Evolutionary conservation across 2,329 filamentous ascomycete species (phyloP).

Genomic region (Pyrenochaeta sp.): DNA sequence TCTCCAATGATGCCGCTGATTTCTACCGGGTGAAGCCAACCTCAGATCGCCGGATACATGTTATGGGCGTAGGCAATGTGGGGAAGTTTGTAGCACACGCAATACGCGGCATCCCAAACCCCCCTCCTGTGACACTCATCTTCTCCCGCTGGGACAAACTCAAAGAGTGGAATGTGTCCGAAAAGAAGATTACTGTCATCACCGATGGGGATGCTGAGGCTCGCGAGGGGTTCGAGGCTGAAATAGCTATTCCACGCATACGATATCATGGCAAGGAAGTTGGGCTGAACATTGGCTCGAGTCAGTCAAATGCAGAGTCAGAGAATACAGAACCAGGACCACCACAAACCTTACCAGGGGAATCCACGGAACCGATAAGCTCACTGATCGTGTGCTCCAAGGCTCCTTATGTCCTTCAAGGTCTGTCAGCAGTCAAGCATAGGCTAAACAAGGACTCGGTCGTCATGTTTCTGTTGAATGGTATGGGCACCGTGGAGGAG

Average conservation of each 20-base stretch:
- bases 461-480: constrained; percentile 79
- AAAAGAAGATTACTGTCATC: constrained; percentile 55
- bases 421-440: constrained; percentile 70
- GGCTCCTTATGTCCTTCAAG: constrained; percentile 70
- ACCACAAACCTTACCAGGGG: constrained; percentile 22
- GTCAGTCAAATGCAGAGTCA: constrained; percentile 4
- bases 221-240: constrained; percentile 55
- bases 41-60: constrained; percentile 56
- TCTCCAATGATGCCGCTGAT: constrained; percentile 24
- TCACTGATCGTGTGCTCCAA: constrained; percentile 84
- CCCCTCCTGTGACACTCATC: constrained; percentile 81
- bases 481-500: constrained; percentile 82
- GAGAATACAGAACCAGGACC: constrained; percentile 2
- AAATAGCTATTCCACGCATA: constrained; percentile 47
- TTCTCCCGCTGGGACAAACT: constrained; percentile 64
- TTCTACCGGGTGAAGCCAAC: constrained; percentile 43
- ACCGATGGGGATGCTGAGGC: constrained; percentile 52
- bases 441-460: constrained; percentile 74
- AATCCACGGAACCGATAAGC: constrained; percentile 62
- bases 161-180: constrained; percentile 56
- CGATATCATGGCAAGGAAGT: constrained; percentile 50
- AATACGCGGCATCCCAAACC: constrained; percentile 66
- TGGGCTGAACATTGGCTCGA: constrained; percentile 18
- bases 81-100: constrained; percentile 80
- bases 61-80: constrained; percentile 82